A percentile compares a stretch with the other conserved stretches of the same genome.
phyloP scores from a whole-genome alignment of 2,329 filamentous ascomycete species.

The Penicillium sumatraense region DNA sequence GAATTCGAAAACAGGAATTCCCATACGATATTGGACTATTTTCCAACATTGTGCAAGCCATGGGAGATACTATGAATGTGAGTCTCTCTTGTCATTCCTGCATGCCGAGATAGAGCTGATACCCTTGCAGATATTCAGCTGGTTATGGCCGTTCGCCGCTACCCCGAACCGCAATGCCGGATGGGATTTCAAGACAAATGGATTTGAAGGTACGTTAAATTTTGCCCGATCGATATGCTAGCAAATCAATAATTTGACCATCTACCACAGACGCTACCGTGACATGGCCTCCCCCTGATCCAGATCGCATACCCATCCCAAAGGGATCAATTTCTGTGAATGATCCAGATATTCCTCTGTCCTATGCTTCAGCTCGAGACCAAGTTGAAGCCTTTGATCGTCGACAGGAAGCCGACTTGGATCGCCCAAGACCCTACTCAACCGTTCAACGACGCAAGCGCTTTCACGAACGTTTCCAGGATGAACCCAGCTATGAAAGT shows the following conservation, averaged over 20 bases:
- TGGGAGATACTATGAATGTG: constrained; percentile 59
- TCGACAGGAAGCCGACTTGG: constrained; percentile 58
- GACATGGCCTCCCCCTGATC: constrained; percentile 55
- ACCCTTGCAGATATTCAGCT: constrained; percentile 50
- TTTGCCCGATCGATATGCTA: background rate
- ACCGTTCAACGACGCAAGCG: constrained; percentile 44
- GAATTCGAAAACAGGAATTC: constrained; percentile 65
- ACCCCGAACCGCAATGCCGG: constrained; percentile 55
- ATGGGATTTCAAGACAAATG: constrained; percentile 61
- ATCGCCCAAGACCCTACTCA: constrained; percentile 43
- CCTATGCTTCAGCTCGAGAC: constrained; percentile 41
- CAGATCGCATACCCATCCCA: constrained; percentile 52
- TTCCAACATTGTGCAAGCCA: constrained; percentile 62
- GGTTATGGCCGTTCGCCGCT: constrained; percentile 65
- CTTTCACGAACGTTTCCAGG: constrained; percentile 45
- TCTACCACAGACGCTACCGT: constrained; percentile 36
- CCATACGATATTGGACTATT: constrained; percentile 69
- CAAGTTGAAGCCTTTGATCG: constrained; percentile 58
- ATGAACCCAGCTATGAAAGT: constrained; percentile 18
- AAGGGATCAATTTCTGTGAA: constrained; percentile 21
- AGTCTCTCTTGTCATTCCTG: constrained; percentile 10
- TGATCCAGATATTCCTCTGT: constrained; percentile 33
- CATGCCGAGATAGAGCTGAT: constrained; percentile 2
- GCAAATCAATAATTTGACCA: background rate
- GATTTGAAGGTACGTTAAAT: constrained; percentile 57